phyloP scores from a whole-genome alignment of 306 rosid species.

The Vicia sativa region DNA sequence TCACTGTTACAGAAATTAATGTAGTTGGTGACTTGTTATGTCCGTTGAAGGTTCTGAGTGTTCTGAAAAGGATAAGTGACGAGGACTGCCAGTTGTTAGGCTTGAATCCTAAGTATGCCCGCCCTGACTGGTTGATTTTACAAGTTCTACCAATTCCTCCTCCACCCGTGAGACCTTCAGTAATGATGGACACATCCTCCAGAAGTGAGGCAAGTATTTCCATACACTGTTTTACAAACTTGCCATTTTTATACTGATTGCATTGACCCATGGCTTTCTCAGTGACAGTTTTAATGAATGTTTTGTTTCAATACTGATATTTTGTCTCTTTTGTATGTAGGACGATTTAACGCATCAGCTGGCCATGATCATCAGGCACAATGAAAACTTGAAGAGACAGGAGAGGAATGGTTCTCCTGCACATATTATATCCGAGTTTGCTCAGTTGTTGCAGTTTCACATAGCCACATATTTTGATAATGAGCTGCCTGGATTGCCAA shows the following conservation, averaged over 20 bases:
- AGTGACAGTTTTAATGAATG: neutral
- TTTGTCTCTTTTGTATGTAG: slow-evolving; percentile 46
- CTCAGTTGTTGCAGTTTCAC: slow-evolving; percentile 94
- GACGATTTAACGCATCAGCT: slow-evolving; percentile 98
- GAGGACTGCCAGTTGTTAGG: slow-evolving; percentile 91
- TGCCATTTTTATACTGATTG: neutral
- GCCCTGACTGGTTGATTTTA: slow-evolving; percentile 98
- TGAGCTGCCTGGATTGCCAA: slow-evolving; percentile 94
- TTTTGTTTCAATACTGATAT: slow-evolving; percentile 26
- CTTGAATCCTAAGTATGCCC: slow-evolving; percentile 89
- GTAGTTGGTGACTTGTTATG: slow-evolving; percentile 32
- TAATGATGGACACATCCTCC: slow-evolving; percentile 99
- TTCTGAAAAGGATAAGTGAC: slow-evolving; percentile 88
- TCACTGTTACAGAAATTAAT: slow-evolving; percentile 8
- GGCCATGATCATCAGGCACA: slow-evolving; percentile 97
- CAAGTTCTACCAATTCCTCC: slow-evolving; percentile 99
- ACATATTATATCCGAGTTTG: slow-evolving; percentile 93
- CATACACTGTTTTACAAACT: neutral
- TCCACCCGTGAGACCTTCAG: slow-evolving; percentile 98
- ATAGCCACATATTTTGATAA: slow-evolving; percentile 96
- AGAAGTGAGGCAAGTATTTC: slow-evolving; percentile 86
- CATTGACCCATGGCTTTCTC: neutral
- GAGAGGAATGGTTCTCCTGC: slow-evolving; percentile 99
- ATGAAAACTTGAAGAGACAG: slow-evolving; percentile 88
- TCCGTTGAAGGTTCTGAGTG: slow-evolving; percentile 78